Base-by-base conservation (phyloP, 2,329 filamentous ascomycete species). In the Dactylonectria estremocensis region DNA sequence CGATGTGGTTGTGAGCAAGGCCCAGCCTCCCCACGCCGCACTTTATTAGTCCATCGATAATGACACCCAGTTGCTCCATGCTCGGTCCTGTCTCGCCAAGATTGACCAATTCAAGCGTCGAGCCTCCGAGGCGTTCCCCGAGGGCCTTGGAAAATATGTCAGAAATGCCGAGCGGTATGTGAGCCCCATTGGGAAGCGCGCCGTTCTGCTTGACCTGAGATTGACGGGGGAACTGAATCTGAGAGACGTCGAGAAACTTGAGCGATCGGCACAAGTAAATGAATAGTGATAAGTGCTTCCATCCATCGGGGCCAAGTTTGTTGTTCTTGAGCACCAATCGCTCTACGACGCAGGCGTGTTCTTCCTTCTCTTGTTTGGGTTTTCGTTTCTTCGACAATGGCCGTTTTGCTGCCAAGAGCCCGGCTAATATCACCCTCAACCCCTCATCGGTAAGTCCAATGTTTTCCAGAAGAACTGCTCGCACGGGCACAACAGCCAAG, bases 241-340 rank as follows among this genome's bases (percentile, higher is more conserved):
- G 92, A 1, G 95, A 97, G 31, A 98, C 80, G 79, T 99, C 96
- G 24, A 98, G 88, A 6, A 89, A 92, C 79, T 95, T 95, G 63
- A 99, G 85, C 1, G 95, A 95, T 69, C 91, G 91, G 74, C 94
- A 97, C 84, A 98, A 91, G 81, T 97, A 94, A 59, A 97, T 86
- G 78, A 98, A 99, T 7, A 97, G 84, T 46, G 92, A 92, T 64
- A 98, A 91, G 77, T 98, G 91, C 75, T 92, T 95, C 96, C 96
- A 99, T 16, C 95, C 96, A 70, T 97, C 92, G 1, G 87, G 85
- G 0, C 94, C 93, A 67, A 98, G 91, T 76, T 95, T 95, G 78
- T 98, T 98, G 81, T 97, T 94, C 82, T 97, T 97, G 48, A 99
- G 82, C 2, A 94, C 92, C 7, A 99, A 83, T 69, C 94, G 93